Evolutionary conservation across 768 basidiomycete species (phyloP), one percentile per base, ranked within the genome.

Genomic region (Lactifluus echinatus): DNA sequence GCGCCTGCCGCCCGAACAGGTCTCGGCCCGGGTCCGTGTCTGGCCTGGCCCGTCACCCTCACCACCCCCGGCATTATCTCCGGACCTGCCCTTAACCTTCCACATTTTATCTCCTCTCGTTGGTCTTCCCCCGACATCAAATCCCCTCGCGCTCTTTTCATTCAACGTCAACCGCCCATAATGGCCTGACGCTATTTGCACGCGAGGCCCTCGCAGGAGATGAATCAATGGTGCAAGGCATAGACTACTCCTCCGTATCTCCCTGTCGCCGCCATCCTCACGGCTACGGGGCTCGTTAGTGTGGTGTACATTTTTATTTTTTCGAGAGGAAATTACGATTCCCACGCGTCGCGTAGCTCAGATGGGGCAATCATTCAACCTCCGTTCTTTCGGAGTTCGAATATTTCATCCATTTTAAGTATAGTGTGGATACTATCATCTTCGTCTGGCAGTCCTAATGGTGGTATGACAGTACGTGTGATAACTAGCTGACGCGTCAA

Each of bases 161-260:
- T 40, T 12, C 36, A 5, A 42, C 60, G 49, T 47, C 45, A 37
- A 47, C 56, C 56, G n/a, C 44, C 8, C 44, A 29, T 31, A 31
- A 49, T 62, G 60, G 56, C 19, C 47, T 36, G 56, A 37, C 56
- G 63, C 49, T 45, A 40, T 31, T 40, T 11, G 50, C 50, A n/a
- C n/a, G 56, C 24, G 63, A 53, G 63, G 63, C 46, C 56, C 63
- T 63, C 63, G 63, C 63, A 63, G 63, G 53, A 63, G 60, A 63
- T 57, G 56, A 62, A 63, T 42, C 42, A 58, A 62, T 62, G 63
- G 63, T 62, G 63, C 63, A 62, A 21, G 63, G 63, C 63, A 63
- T 62, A 62, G 61, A 58, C 50, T 55, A 43, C 51, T 44, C 63
- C 63, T 59, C 63, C 63, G 63, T 63, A 63, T 63, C 63, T 62